Conservation (phyloP, 345 rosid species). For the Garcia nutans region DNA sequence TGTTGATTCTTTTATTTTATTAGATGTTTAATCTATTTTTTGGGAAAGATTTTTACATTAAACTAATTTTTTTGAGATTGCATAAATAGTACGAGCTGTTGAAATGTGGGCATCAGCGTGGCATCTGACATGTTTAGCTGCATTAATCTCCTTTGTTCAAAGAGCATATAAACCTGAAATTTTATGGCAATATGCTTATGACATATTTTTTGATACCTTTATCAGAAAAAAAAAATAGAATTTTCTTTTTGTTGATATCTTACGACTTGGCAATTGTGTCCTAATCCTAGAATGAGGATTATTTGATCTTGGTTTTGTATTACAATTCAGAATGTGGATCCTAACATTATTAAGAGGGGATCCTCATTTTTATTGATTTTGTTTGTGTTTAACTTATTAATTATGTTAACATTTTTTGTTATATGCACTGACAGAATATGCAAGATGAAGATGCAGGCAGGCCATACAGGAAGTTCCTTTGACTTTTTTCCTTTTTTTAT, state of each 20-base stretch:
- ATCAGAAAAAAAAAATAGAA: background rate
- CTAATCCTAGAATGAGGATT: background rate
- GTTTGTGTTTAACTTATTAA: background rate
- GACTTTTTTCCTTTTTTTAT: constrained; percentile 20
- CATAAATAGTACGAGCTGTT: background rate
- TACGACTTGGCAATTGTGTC: too few relatives aligned
- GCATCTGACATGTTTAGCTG: background rate
- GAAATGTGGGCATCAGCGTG: background rate
- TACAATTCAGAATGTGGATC: background rate
- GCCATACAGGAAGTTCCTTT: constrained; percentile 77
- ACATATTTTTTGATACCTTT: background rate
- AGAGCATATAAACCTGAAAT: background rate
- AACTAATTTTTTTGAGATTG: background rate
- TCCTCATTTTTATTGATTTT: background rate
- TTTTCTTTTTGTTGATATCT: background rate
- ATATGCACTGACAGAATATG: constrained; percentile 56
- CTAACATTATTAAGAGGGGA: background rate
- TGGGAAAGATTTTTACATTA: background rate
- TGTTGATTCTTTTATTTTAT: background rate
- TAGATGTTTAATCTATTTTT: background rate
- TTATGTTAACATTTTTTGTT: constrained; percentile 1
- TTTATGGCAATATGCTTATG: too few relatives aligned
- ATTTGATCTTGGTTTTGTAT: background rate
- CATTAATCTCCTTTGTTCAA: background rate
- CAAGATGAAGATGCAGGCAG: constrained; percentile 91